Percentiles rank a stretch among this genome's conserved stretches.
These are phyloP conservation scores for Dissophora globulifera DNA, from an alignment of 192 early-diverging fungal genomes.

Conservation along the genomic window DNA sequence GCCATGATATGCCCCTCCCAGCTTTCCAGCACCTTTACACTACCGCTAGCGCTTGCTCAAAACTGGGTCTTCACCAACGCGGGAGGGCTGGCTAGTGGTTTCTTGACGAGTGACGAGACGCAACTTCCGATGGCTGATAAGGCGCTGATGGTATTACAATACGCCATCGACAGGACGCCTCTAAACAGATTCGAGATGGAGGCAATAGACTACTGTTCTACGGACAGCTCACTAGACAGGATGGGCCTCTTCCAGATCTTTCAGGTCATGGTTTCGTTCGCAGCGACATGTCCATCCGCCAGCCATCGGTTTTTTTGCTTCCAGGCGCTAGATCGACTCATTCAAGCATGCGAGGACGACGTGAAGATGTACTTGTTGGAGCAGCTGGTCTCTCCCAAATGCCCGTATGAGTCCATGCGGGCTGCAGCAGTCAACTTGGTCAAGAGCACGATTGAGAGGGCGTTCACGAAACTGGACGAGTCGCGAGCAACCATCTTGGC, in stretches of 20 bases:
- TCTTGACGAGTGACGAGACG: constrained; percentile 34
- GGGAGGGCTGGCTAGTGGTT: constrained; percentile 42
- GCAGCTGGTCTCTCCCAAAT: constrained; percentile 50
- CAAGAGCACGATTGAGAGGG: constrained; percentile 54
- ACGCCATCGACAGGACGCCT: constrained; percentile 38
- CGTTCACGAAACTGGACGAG: constrained; percentile 31
- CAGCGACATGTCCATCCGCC: constrained; percentile 52
- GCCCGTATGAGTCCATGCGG: constrained; percentile 61
- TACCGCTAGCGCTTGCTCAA: constrained; percentile 38
- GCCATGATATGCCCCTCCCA: constrained; percentile 17
- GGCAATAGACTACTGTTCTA: constrained; percentile 29
- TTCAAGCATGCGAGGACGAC: constrained; percentile 53
- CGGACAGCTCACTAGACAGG: constrained; percentile 25
- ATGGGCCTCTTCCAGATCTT: constrained; percentile 47
- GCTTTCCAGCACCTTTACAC: constrained; percentile 15
- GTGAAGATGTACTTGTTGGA: constrained; percentile 52
- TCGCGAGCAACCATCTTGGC: too few relatives aligned
- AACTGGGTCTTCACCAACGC: constrained; percentile 38
- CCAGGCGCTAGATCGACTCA: constrained; percentile 43
- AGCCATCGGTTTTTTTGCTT: constrained; percentile 55
- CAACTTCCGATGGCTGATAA: constrained; percentile 47
- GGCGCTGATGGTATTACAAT: constrained; percentile 26
- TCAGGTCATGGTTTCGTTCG: constrained; percentile 53
- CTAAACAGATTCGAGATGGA: constrained; percentile 32
- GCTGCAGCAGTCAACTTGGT: constrained; percentile 58